phyloP scores from a whole-genome alignment of 2,329 filamentous ascomycete species.

The Penicillium sp. region DNA sequence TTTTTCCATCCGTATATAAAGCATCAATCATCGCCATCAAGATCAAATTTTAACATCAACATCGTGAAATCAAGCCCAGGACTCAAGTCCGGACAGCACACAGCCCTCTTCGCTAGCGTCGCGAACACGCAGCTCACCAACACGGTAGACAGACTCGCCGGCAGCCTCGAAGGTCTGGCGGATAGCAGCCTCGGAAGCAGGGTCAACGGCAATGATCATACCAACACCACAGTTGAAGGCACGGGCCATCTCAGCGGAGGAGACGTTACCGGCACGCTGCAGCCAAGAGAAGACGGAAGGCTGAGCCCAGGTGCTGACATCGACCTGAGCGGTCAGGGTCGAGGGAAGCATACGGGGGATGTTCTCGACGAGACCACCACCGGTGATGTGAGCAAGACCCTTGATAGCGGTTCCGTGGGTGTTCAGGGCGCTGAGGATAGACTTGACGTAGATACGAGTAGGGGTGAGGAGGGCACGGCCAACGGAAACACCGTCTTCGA shows the following conservation, averaged over 20 bases:
- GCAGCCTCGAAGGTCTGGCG: conserved; percentile 60
- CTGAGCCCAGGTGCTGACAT: conserved; percentile 73
- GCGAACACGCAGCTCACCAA: conserved; percentile 71
- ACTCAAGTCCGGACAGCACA: conserved; percentile 62
- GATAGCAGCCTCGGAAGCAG: conserved; percentile 21
- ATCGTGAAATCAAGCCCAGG: conserved; percentile 36
- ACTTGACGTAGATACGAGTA: conserved; percentile 90
- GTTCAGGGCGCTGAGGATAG: conserved; percentile 67
- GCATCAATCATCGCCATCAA: conserved; percentile 8
- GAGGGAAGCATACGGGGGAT: conserved; percentile 88
- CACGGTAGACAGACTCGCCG: conserved; percentile 75
- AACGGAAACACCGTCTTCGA: conserved; percentile 58
- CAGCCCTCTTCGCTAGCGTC: conserved; percentile 59
- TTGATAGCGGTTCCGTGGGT: conserved; percentile 64
- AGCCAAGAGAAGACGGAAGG: conserved; percentile 87
- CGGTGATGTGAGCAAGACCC: conserved; percentile 95
- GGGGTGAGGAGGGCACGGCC: conserved; percentile 82
- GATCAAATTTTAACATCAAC: conserved; percentile 6
- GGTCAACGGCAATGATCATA: conserved; percentile 82
- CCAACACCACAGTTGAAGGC: conserved; percentile 95
- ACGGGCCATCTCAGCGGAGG: conserved; percentile 76
- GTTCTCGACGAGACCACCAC: conserved; percentile 90
- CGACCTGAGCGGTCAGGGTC: conserved; percentile 76
- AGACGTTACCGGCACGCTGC: conserved; percentile 69
- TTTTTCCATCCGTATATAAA: conserved; percentile 11